These are phyloP conservation scores for Calonectria hongkongensis DNA, from an alignment of 2,329 filamentous ascomycete species.

Conservation along the genomic window DNA sequence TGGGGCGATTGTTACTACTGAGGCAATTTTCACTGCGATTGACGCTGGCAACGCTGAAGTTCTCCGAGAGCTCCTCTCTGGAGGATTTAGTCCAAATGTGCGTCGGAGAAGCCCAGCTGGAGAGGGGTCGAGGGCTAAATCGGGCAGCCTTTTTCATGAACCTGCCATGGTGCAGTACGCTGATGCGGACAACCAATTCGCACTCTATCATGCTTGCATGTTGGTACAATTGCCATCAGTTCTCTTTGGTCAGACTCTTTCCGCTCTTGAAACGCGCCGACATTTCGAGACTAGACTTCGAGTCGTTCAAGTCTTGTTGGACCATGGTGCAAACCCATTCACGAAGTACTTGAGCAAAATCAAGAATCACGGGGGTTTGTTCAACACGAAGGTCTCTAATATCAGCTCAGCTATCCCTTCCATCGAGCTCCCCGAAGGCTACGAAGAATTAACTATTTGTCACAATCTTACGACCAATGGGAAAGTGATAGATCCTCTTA, in stretches of 20 bases:
- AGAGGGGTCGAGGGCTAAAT: too few species aligned
- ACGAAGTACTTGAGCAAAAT: slow-evolving; percentile 34
- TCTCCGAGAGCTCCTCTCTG: slow-evolving; percentile 41
- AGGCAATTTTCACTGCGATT: slow-evolving; percentile 47
- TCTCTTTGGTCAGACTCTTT: not conserved
- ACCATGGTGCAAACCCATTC: slow-evolving; percentile 54
- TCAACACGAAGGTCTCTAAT: not conserved
- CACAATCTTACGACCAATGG: slow-evolving; percentile 47
- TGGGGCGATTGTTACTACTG: slow-evolving; percentile 40
- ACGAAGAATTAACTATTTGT: slow-evolving; percentile 45
- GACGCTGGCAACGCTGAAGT: slow-evolving; percentile 14
- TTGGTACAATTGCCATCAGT: not conserved
- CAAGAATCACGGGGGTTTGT: not conserved
- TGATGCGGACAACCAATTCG: not conserved
- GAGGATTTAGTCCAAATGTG: slow-evolving; percentile 40
- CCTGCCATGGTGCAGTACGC: too few species aligned
- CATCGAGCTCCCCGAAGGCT: slow-evolving; percentile 14
- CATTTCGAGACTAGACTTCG: not conserved
- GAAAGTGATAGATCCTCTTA: slow-evolving; percentile 41
- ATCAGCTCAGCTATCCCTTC: not conserved
- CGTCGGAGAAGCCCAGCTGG: slow-evolving; percentile 7
- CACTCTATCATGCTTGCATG: slow-evolving; percentile 39
- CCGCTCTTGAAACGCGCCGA: too few species aligned
- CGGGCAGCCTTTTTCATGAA: too few species aligned
- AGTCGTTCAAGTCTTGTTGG: slow-evolving; percentile 46